These are phyloP conservation scores for Haematococcus lacustris DNA, from an alignment of 139 green algal species.

Conservation along the genomic window DNA sequence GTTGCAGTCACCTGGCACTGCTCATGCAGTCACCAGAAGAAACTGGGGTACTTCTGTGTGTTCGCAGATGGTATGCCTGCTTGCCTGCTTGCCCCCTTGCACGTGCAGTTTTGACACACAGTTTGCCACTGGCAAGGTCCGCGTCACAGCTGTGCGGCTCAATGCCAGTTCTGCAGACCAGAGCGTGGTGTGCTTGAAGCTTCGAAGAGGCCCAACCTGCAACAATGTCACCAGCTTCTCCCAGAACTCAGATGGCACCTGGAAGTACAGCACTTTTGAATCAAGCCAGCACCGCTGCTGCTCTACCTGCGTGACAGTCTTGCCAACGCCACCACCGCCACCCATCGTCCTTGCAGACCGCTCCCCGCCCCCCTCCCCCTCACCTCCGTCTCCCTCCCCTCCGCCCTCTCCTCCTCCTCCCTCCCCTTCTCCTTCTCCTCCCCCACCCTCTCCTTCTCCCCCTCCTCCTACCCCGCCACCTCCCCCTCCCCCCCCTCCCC, in stretches of 20 bases:
- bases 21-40: too few relatives aligned
- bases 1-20: too few relatives aligned
- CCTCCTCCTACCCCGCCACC: not conserved
- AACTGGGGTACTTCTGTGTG: too few relatives aligned
- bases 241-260: not conserved
- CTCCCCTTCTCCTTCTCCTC: not conserved
- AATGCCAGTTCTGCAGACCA: not conserved
- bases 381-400: not conserved
- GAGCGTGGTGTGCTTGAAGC: not conserved
- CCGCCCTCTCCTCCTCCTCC: not conserved
- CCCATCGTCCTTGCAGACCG: not conserved
- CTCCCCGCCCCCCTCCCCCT: not conserved
- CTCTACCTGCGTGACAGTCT: not conserved
- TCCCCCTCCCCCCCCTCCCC: not conserved
- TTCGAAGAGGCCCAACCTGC: not conserved
- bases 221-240: not conserved
- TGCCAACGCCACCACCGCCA: slow-evolving; percentile 1
- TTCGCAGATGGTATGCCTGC: too few relatives aligned
- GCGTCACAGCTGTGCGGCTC: slow-evolving; percentile 3
- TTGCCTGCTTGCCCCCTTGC: too few relatives aligned
- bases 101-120: slow-evolving; percentile 5
- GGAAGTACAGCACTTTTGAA: not conserved
- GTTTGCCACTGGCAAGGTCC: slow-evolving; percentile 8
- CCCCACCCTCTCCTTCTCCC: not conserved
- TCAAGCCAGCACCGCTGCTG: slow-evolving; percentile 1